Percentiles rank a stretch among this genome's conserved stretches.
These are phyloP conservation scores for Anthracocystis setariae DNA, from an alignment of 1,284 basidiomycete genomes.

Conservation along the genomic window DNA sequence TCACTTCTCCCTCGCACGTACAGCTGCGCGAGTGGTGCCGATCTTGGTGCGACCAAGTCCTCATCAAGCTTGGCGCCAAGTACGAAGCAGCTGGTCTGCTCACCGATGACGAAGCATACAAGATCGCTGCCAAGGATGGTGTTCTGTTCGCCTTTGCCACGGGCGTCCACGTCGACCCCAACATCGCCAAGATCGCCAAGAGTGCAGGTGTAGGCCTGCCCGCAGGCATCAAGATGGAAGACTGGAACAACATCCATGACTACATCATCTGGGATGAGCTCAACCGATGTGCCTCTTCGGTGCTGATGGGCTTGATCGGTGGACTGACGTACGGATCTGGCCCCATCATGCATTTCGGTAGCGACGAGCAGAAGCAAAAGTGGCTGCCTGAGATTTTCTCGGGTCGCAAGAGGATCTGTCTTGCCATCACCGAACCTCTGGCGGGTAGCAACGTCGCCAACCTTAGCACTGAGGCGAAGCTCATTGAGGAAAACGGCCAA, in stretches of 20 bases:
- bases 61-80: slow-evolving; percentile 38
- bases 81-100: slow-evolving; percentile 44
- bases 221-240: slow-evolving; percentile 43
- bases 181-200: slow-evolving; percentile 48
- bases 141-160: slow-evolving; percentile 56
- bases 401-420: slow-evolving; percentile 54
- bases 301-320: slow-evolving; percentile 46
- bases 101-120: slow-evolving; percentile 41
- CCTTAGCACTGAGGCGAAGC: slow-evolving; percentile 59
- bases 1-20: slow-evolving; percentile 39
- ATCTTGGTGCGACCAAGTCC: slow-evolving; percentile 42
- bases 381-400: slow-evolving; percentile 56
- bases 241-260: slow-evolving; percentile 63
- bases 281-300: slow-evolving; percentile 39
- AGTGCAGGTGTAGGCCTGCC: slow-evolving; percentile 40
- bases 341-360: slow-evolving; percentile 56
- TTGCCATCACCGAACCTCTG: slow-evolving; percentile 62
- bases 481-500: slow-evolving; percentile 60
- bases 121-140: slow-evolving; percentile 54
- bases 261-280: slow-evolving; percentile 61
- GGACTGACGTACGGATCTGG: slow-evolving; percentile 45
- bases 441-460: slow-evolving; percentile 68
- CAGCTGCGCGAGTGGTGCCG: slow-evolving; percentile 50
- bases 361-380: slow-evolving; percentile 47
- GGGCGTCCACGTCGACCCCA: slow-evolving; percentile 38